These are phyloP conservation scores for Vitis labrusca DNA, from an alignment of 164 flowering plant genomes.

Conservation along the genomic window DNA sequence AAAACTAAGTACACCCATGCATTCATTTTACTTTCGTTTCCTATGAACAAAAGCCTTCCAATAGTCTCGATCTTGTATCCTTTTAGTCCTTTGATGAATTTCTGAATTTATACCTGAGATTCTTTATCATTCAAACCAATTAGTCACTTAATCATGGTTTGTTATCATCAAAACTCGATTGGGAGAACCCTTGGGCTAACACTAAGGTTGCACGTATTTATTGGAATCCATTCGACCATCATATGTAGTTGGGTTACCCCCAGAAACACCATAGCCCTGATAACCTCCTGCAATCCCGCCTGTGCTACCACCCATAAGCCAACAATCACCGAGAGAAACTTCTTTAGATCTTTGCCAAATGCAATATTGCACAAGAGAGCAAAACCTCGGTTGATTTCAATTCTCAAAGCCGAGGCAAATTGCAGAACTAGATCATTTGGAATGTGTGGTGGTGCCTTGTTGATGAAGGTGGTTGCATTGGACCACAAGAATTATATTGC, in stretches of 20 bases:
- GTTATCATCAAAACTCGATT: too few species aligned
- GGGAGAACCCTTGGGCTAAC: too few species aligned
- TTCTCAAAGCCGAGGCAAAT: slow-evolving; percentile 29
- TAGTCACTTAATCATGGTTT: too few species aligned
- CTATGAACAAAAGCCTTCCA: too few species aligned
- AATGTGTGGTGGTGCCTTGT: slow-evolving; percentile 48
- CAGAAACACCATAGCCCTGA: slow-evolving; percentile 70
- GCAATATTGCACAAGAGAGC: slow-evolving; percentile 35
- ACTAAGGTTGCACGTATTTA: slow-evolving; percentile 64
- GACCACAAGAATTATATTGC: slow-evolving; percentile 78
- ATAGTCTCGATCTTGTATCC: too few species aligned
- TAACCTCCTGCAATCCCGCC: slow-evolving; percentile 49
- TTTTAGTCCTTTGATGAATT: too few species aligned
- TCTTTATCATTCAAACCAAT: too few species aligned
- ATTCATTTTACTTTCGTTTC: too few species aligned
- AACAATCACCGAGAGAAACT: slow-evolving; percentile 31
- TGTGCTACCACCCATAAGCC: slow-evolving; percentile 37
- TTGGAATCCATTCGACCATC: slow-evolving; percentile 72
- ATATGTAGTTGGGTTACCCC: slow-evolving; percentile 51
- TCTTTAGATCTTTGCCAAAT: slow-evolving; percentile 45
- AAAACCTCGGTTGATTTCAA: slow-evolving; percentile 42
- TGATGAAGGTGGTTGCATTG: slow-evolving; percentile 65
- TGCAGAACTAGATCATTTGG: slow-evolving; percentile 42
- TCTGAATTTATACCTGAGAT: too few species aligned
- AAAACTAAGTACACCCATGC: too few species aligned